Evolutionary conservation across 352 stramenopile genomes (phyloP).

Genomic region (Thalassiosira livingstoniorum): DNA sequence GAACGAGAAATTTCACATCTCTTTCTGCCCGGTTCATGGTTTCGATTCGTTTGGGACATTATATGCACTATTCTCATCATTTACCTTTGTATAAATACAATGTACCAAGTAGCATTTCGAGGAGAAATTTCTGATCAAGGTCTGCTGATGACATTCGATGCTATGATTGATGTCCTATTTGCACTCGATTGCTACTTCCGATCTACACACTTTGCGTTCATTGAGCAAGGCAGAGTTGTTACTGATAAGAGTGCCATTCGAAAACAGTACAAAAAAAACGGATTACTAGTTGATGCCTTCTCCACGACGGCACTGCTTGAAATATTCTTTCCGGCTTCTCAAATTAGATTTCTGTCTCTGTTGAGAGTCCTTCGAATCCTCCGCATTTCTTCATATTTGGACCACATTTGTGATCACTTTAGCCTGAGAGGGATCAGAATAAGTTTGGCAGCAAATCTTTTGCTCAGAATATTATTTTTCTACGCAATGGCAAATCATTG

Average conservation of each 20-base stretch:
- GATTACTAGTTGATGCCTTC: constrained; percentile 70
- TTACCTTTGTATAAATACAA: constrained; percentile 61
- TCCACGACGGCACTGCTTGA: constrained; percentile 64
- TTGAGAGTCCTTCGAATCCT: constrained; percentile 64
- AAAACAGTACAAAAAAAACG: constrained; percentile 51
- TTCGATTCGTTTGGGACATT: constrained; percentile 70
- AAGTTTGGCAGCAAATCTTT: constrained; percentile 62
- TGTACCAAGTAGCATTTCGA: constrained; percentile 67
- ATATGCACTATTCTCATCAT: constrained; percentile 60
- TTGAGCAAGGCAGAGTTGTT: constrained; percentile 53
- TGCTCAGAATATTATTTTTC: constrained; percentile 64
- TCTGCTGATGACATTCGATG: constrained; percentile 55
- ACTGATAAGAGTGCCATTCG: constrained; percentile 32
- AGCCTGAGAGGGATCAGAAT: constrained; percentile 70
- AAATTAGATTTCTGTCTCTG: constrained; percentile 65
- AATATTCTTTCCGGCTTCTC: too few relatives aligned
- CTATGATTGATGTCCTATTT: constrained; percentile 77
- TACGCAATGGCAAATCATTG: constrained; percentile 77
- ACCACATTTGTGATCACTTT: constrained; percentile 64
- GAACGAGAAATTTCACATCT: constrained; percentile 33
- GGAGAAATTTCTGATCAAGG: constrained; percentile 30
- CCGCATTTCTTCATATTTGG: constrained; percentile 61
- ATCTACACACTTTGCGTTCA: constrained; percentile 62
- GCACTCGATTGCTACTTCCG: constrained; percentile 68
- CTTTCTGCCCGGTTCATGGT: constrained; percentile 64